Evolutionary conservation across 75 land plant species (phyloP).

Genomic region (Sequoiadendron giganteum): DNA sequence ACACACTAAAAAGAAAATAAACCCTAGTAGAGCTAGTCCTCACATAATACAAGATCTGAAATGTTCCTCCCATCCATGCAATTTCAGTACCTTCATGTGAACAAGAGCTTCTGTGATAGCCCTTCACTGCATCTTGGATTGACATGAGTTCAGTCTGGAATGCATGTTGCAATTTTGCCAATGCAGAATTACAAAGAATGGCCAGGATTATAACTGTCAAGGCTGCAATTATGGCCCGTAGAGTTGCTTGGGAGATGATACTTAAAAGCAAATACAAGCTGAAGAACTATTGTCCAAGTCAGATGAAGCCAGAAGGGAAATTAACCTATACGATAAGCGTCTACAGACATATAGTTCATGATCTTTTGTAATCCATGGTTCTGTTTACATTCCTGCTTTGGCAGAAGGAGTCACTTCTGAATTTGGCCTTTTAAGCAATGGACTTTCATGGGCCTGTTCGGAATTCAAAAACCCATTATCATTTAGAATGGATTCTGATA

Average conservation of each 20-base stretch:
- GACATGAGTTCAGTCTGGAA: conserved; percentile 37
- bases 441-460: not conserved
- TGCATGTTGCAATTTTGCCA: conserved; percentile 24
- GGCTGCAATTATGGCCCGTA: conserved; percentile 20
- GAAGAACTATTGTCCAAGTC: no score
- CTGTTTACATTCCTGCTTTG: conserved; percentile 42
- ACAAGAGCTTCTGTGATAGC: no score
- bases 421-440: not conserved
- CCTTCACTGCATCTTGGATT: conserved; percentile 34
- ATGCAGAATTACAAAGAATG: conserved; percentile 16
- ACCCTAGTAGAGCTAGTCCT: no score
- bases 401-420: no score
- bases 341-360: conserved; percentile 34
- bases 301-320: no score
- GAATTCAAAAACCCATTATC: not conserved
- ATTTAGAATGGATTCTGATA: no score
- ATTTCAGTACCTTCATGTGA: no score
- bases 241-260: conserved; percentile 12
- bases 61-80: no score
- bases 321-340: conserved; percentile 33
- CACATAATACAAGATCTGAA: no score
- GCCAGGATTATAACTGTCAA: conserved; percentile 6
- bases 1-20: no score
- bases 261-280: conserved; percentile 14
- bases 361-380: conserved; percentile 31